Evolutionary conservation across 2,329 filamentous ascomycete genomes (phyloP).

Genomic region (Atkinsonella texensis): DNA sequence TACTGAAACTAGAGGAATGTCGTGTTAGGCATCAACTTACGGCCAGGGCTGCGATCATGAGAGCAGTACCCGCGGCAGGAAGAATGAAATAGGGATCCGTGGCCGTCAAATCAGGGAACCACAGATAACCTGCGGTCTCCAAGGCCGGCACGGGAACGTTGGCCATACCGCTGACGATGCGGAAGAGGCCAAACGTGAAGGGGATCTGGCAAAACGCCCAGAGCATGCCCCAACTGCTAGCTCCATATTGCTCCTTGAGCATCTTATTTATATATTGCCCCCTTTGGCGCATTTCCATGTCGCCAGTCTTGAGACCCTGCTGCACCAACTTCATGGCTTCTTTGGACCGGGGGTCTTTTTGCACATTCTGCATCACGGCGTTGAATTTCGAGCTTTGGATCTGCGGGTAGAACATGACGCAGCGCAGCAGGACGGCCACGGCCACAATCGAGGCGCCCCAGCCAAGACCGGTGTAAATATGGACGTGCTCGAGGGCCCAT

Average conservation of each 20-base stretch:
- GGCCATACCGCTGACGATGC: slow-evolving; percentile 62
- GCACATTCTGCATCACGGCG: slow-evolving; percentile 49
- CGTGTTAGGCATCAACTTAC: slow-evolving; percentile 19
- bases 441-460: slow-evolving; percentile 71
- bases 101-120: slow-evolving; percentile 68
- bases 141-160: slow-evolving; percentile 70
- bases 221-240: slow-evolving; percentile 20
- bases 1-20: background rate
- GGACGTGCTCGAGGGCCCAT: slow-evolving; percentile 68
- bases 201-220: slow-evolving; percentile 40
- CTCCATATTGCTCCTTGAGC: slow-evolving; percentile 24
- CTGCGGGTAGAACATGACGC: slow-evolving; percentile 51
- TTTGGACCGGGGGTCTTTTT: slow-evolving; percentile 39
- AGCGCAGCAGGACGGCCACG: slow-evolving; percentile 53
- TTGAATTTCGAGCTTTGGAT: slow-evolving; percentile 21
- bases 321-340: slow-evolving; percentile 38
- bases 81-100: slow-evolving; percentile 69
- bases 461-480: slow-evolving; percentile 61
- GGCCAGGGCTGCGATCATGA: slow-evolving; percentile 46
- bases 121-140: slow-evolving; percentile 56
- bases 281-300: slow-evolving; percentile 27
- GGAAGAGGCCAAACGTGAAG: slow-evolving; percentile 71
- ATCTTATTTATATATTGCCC: slow-evolving; percentile 23
- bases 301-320: slow-evolving; percentile 27
- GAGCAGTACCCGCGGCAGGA: slow-evolving; percentile 46